Evolutionary conservation across 208 protist species (phyloP).

Genomic region (Leishmania tropica): DNA sequence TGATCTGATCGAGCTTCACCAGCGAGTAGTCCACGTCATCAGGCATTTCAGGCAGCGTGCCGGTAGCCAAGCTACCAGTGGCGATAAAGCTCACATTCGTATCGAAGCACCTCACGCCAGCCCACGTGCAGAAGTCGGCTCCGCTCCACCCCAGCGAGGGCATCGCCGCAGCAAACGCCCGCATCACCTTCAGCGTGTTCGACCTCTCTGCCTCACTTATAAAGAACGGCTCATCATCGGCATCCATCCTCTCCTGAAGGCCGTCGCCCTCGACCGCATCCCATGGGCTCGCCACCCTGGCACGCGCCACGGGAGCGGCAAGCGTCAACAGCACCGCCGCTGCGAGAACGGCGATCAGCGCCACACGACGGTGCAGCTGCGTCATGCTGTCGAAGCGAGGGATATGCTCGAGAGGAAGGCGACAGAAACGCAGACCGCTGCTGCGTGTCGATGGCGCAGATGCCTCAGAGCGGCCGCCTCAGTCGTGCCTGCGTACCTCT

Average conservation of each 20-base stretch:
- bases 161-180: conserved; percentile 3
- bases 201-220: neutral
- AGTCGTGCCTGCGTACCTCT: too few relatives aligned
- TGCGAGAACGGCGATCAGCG: neutral
- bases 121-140: neutral
- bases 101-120: neutral
- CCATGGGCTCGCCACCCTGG: neutral
- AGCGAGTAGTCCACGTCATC: conserved; percentile 10
- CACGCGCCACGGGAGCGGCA: neutral
- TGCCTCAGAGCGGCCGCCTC: too few relatives aligned
- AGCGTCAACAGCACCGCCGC: neutral
- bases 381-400: neutral
- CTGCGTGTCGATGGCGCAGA: too few relatives aligned
- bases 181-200: conserved; percentile 10
- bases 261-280: neutral
- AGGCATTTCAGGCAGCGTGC: conserved; percentile 13
- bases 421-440: neutral
- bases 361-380: neutral
- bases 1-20: neutral
- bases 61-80: neutral
- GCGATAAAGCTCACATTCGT: neutral
- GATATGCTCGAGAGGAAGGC: neutral
- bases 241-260: neutral
- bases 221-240: neutral
- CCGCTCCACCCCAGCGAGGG: conserved; percentile 5